These are phyloP conservation scores for Boletus vinaceobasis DNA, from an alignment of 768 basidiomycete genomes.

Conservation along the genomic window DNA sequence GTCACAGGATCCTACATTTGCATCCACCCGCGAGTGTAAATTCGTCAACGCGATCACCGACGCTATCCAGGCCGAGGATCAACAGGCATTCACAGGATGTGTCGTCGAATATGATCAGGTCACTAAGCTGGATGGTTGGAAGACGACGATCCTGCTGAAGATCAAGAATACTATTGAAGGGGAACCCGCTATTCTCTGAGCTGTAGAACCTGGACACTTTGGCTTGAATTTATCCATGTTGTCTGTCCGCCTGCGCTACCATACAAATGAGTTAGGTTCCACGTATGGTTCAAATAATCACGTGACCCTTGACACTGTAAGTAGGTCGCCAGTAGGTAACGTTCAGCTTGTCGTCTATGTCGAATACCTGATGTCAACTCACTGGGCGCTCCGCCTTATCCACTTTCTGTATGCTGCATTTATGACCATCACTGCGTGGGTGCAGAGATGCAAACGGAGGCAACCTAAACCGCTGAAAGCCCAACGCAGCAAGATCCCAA, in stretches of 20 bases:
- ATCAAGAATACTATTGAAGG: slow-evolving; percentile 79
- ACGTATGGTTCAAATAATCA: slow-evolving; percentile 20
- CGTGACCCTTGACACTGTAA: slow-evolving; percentile 10
- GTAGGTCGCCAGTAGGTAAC: neutral
- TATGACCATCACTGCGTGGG: slow-evolving; percentile 39
- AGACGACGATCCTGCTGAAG: slow-evolving; percentile 85
- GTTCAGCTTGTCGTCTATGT: slow-evolving; percentile 8
- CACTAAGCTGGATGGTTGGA: slow-evolving; percentile 93
- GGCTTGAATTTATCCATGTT: neutral
- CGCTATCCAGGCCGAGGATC: slow-evolving; percentile 68
- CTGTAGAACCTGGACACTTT: neutral
- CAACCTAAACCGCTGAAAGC: slow-evolving; percentile 48
- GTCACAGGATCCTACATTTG: slow-evolving; percentile 81
- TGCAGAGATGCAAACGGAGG: slow-evolving; percentile 34
- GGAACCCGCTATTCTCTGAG: slow-evolving; percentile 40
- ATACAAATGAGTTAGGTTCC: slow-evolving; percentile 8
- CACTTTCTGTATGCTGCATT: slow-evolving; percentile 55
- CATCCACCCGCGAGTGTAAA: slow-evolving; percentile 87
- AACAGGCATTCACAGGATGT: slow-evolving; percentile 74
- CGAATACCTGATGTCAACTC: slow-evolving; percentile 36
- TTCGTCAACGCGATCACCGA: slow-evolving; percentile 77
- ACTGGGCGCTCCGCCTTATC: slow-evolving; percentile 48
- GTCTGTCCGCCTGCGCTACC: neutral
- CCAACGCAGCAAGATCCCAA: slow-evolving; percentile 56
- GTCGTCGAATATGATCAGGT: slow-evolving; percentile 92